These are phyloP conservation scores for Tanacetum coccineum DNA, from an alignment of 129 eudicot genomes.

Conservation along the genomic window DNA sequence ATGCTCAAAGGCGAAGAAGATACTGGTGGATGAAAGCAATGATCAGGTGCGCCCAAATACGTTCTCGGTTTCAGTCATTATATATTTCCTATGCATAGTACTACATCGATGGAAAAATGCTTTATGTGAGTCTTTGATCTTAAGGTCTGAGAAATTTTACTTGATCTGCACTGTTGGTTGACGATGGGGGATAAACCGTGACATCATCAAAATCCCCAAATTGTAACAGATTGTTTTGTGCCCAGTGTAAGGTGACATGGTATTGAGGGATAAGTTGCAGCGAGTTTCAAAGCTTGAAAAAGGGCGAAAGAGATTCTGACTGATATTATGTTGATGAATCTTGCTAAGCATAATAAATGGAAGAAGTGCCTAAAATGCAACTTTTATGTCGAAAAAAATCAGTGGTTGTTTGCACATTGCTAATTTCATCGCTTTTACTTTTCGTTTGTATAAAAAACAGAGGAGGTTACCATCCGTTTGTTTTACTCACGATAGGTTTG, in stretches of 20 bases:
- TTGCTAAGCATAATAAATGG: slow-evolving; percentile 48
- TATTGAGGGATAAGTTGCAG: slow-evolving; percentile 35
- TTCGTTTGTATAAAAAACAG: no score
- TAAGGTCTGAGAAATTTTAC: slow-evolving; percentile 31
- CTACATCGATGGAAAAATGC: slow-evolving; percentile 43
- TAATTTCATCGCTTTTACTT: not conserved
- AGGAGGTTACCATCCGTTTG: not conserved
- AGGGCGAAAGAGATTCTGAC: slow-evolving; percentile 30
- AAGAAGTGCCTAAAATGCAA: slow-evolving; percentile 44
- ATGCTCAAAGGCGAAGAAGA: no score
- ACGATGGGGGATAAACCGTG: slow-evolving; percentile 26
- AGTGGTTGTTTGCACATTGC: slow-evolving; percentile 50
- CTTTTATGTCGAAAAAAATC: slow-evolving; percentile 35
- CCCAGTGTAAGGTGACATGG: slow-evolving; percentile 44
- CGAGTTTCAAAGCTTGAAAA: slow-evolving; percentile 32
- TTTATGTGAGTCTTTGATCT: slow-evolving; percentile 30
- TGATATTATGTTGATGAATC: slow-evolving; percentile 31
- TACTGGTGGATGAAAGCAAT: no score
- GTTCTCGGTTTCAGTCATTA: no score
- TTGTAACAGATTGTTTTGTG: slow-evolving; percentile 49
- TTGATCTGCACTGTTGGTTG: slow-evolving; percentile 43
- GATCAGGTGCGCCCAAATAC: no score
- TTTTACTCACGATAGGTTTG: not conserved
- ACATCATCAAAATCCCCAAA: slow-evolving; percentile 40
- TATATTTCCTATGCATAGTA: no score